A percentile compares a stretch with the other conserved stretches of the same genome.
Evolutionary conservation across 208 protist genomes (phyloP).

Genomic region (Trypanosoma grayi): DNA sequence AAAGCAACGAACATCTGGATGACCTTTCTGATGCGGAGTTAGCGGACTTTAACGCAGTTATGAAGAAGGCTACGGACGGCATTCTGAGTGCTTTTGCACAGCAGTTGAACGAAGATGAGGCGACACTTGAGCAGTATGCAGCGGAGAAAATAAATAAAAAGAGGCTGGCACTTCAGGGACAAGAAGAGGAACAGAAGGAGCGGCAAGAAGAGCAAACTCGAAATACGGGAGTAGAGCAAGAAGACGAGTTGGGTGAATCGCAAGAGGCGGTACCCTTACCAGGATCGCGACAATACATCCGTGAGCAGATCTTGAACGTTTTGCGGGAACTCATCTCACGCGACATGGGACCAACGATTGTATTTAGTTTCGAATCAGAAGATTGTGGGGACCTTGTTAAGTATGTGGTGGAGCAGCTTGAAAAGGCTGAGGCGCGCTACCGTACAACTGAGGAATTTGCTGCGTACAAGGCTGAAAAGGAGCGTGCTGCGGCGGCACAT

Average conservation of each 20-base stretch:
- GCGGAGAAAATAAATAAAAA: slow-evolving; percentile 36
- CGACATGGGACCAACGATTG: slow-evolving; percentile 88
- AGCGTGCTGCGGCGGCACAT: slow-evolving; percentile 60
- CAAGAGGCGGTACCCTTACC: slow-evolving; percentile 42
- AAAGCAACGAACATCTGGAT: slow-evolving; percentile 36
- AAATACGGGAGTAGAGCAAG: neutral
- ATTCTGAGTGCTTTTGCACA: slow-evolving; percentile 73
- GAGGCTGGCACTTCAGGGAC: neutral
- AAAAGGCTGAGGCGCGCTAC: slow-evolving; percentile 74
- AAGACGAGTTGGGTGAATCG: neutral
- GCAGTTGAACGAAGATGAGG: slow-evolving; percentile 71
- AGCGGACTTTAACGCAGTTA: slow-evolving; percentile 45
- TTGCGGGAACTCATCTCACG: slow-evolving; percentile 83
- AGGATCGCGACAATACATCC: slow-evolving; percentile 81
- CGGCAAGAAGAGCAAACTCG: neutral
- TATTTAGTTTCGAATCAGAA: slow-evolving; percentile 90
- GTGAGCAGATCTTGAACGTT: slow-evolving; percentile 81
- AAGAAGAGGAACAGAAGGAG: slow-evolving; percentile 10
- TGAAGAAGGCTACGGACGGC: slow-evolving; percentile 44
- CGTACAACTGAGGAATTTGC: slow-evolving; percentile 87
- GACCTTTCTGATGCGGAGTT: slow-evolving; percentile 33
- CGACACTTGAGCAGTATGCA: slow-evolving; percentile 57
- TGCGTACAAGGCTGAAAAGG: slow-evolving; percentile 58
- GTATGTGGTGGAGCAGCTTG: slow-evolving; percentile 72
- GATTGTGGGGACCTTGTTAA: slow-evolving; percentile 86